Evolutionary conservation across 805 yeast species (phyloP), one percentile per base, ranked within the genome.

Genomic region (Naumovozyma castellii): DNA sequence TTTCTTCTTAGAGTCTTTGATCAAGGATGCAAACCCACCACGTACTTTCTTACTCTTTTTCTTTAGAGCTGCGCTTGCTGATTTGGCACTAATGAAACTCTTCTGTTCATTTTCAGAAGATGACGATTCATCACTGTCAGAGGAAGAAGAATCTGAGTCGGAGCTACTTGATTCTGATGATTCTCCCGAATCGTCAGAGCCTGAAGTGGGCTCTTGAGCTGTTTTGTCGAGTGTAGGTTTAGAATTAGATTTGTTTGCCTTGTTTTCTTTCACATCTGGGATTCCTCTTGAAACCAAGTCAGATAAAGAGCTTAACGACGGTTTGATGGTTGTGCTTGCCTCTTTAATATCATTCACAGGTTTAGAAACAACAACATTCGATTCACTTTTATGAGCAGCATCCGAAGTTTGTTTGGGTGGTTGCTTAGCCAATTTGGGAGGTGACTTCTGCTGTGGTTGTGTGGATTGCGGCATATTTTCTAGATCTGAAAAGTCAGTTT

Each of bases 211-310:
- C n/a, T n/a, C n/a, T n/a, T n/a, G n/a, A n/a, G n/a, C n/a, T n/a
- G n/a, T n/a, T n/a, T n/a, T n/a, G n/a, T n/a, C n/a, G n/a, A n/a
- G n/a, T n/a, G n/a, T n/a, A n/a, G n/a, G n/a, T n/a, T n/a, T n/a
- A n/a, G n/a, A n/a, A n/a, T n/a, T n/a, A n/a, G n/a, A n/a, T n/a
- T n/a, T n/a, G n/a, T n/a, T n/a, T n/a, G n/a, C n/a, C n/a, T n/a
- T n/a, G n/a, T n/a, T n/a, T n/a, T 78, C 84, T 40, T 68, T 71
- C 0, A 80, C 84, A 16, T 75, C 83, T 2, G 87, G 87, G 10
- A 80, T 69, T 3, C 84, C 86, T 38, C 79, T 66, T n/a, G 71
- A 67, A 3, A 71, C 78, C 43, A 80, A 61, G 43, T 79, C 82
- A 3, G 75, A 71, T 25, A 80, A 58, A 1, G 83, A 73, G 38